Evolutionary conservation across 345 rosid species (phyloP).

Genomic region (Melastoma malabathricum): DNA sequence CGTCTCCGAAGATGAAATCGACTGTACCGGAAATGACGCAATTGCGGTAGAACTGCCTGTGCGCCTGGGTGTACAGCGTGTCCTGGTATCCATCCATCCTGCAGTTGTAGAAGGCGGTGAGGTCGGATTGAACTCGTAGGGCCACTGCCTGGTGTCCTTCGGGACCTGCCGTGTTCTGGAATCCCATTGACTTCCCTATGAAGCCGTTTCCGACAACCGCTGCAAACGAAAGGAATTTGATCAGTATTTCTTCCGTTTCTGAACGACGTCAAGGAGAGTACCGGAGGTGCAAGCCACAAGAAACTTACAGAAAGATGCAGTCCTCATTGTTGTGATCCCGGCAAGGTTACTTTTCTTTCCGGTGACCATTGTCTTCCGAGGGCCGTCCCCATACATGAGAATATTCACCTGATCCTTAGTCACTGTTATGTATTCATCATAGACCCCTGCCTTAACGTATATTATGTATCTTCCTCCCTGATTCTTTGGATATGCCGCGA

Average conservation of each 20-base stretch:
- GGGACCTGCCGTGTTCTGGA: constrained; percentile 42
- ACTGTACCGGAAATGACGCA: constrained; percentile 44
- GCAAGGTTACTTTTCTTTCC: constrained; percentile 26
- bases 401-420: constrained; percentile 37
- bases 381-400: constrained; percentile 65
- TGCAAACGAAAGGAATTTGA: constrained; percentile 9
- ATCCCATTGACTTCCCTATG: constrained; percentile 37
- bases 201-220: constrained; percentile 28
- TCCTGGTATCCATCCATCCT: constrained; percentile 45
- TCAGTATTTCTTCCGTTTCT: background rate
- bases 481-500: constrained; percentile 25
- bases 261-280: background rate
- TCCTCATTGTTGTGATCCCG: constrained; percentile 31
- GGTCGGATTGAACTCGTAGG: constrained; percentile 29
- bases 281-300: no score
- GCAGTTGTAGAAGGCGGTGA: constrained; percentile 38
- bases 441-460: constrained; percentile 56
- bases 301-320: constrained; percentile 34
- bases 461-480: constrained; percentile 31
- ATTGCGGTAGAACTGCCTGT: constrained; percentile 42
- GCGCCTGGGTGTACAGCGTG: constrained; percentile 31
- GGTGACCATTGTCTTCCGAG: constrained; percentile 44
- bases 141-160: constrained; percentile 50
- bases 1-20: constrained; percentile 44
- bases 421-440: constrained; percentile 29